Percentiles rank a stretch among this genome's conserved stretches.
These are phyloP conservation scores for Curvularia spicifera DNA, from an alignment of 2,329 filamentous ascomycete genomes.

Conservation along the genomic window DNA sequence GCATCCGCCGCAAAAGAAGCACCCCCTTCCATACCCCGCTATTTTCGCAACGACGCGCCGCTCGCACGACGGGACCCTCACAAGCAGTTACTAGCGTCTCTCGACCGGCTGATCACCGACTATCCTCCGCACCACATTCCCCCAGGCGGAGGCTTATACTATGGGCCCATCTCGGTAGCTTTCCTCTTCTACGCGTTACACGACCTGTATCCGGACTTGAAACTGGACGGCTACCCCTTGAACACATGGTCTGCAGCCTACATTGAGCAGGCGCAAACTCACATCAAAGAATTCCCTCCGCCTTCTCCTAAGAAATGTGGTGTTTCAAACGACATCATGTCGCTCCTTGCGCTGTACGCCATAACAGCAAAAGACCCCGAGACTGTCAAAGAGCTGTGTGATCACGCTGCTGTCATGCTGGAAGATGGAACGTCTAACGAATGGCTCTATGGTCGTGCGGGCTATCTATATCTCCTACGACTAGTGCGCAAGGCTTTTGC, in stretches of 20 bases:
- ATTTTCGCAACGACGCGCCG: slow-evolving; percentile 51
- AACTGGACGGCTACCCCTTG: slow-evolving; percentile 54
- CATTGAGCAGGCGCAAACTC: slow-evolving; percentile 57
- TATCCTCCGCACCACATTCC: slow-evolving; percentile 55
- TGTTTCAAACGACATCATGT: slow-evolving; percentile 59
- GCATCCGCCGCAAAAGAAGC: slow-evolving; percentile 27
- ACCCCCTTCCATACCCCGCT: slow-evolving; percentile 46
- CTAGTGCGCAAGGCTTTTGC: slow-evolving; percentile 65
- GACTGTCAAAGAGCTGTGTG: slow-evolving; percentile 58
- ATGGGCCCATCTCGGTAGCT: slow-evolving; percentile 58
- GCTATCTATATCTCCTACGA: slow-evolving; percentile 71
- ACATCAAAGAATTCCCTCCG: slow-evolving; percentile 57
- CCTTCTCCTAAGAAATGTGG: slow-evolving; percentile 56
- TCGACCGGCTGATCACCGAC: slow-evolving; percentile 56
- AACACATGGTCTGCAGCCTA: slow-evolving; percentile 60
- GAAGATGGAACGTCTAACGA: slow-evolving; percentile 63
- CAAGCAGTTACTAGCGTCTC: slow-evolving; percentile 59
- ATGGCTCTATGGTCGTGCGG: slow-evolving; percentile 70
- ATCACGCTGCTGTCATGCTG: slow-evolving; percentile 57
- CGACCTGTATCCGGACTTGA: slow-evolving; percentile 56
- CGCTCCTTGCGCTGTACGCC: slow-evolving; percentile 57
- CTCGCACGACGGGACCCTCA: slow-evolving; percentile 52
- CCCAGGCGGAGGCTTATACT: slow-evolving; percentile 58
- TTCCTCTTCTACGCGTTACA: slow-evolving; percentile 59
- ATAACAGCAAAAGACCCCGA: slow-evolving; percentile 58